Base-by-base conservation (phyloP, 1,139 yeast genomes). In the Trichomonascaceae sp. region DNA sequence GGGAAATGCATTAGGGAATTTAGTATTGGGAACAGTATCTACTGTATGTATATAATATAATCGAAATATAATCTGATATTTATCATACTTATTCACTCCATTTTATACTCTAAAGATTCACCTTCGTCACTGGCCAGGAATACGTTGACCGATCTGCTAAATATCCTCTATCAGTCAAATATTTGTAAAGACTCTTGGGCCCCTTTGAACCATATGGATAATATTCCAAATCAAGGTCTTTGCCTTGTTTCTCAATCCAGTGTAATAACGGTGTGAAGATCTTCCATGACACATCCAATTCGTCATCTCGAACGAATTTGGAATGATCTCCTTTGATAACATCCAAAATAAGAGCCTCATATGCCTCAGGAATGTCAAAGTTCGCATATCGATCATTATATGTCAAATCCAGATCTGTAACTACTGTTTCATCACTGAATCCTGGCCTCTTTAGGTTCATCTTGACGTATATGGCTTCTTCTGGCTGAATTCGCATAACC, bases 221-320 rank as follows among this genome's bases (percentile, higher is more conserved):
- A 59, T 91, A 87, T 56, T 81, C 86, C 47, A 81, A 76, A 38
- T 66, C 58, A 52, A 69, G 60, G 50, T 63, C 60, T 55, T 66
- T 61, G 57, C 71, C 67, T 47, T 65, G 60, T 54, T 71, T 64
- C 47, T 84, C 77, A 73, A 93, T 98, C 60, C 93, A 77, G 70
- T 80, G 79, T 69, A 95, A 79, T 61, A 95, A 76, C 18, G 99
- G 99, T 17, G 98, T 91, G 76, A 93, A 91, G 58, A 93, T 75
- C 65, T 80, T 79, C 99, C 99, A 93, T 57, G 95, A 85, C 57
- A 85, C 83, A 57, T 91, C 97, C 69, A 95, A 81, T 75, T 93
- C 99, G 70, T 93, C 99, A 69, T 91, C 98, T 75, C 99, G 86
- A 43, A 93, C 99, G 70, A 95, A 93, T 75, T 91, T 91, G 57